Conservation (phyloP, 495 filamentous ascomycete genomes). For the Aspergillus wentii region DNA sequence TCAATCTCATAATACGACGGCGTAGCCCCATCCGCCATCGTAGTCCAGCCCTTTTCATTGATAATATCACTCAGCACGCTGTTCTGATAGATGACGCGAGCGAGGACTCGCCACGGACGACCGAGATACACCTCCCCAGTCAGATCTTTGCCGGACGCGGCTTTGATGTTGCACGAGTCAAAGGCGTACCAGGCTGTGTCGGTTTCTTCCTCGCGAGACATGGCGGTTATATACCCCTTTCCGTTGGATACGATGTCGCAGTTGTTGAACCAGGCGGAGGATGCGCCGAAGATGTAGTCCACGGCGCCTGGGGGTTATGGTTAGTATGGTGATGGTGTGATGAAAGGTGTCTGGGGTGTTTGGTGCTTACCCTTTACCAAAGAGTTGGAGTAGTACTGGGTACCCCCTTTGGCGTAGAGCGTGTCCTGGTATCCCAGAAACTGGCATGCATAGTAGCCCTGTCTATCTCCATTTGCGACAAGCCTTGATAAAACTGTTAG, state of each 20-base stretch:
- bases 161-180: slow-evolving; percentile 49
- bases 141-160: slow-evolving; percentile 40
- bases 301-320: slow-evolving; percentile 17
- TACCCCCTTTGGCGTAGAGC: slow-evolving; percentile 51
- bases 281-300: slow-evolving; percentile 68
- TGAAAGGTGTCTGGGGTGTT: no score
- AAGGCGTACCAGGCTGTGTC: slow-evolving; percentile 61
- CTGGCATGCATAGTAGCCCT: slow-evolving; percentile 56
- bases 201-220: slow-evolving; percentile 45
- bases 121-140: slow-evolving; percentile 58
- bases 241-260: slow-evolving; percentile 54
- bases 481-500: no score
- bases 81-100: slow-evolving; percentile 62
- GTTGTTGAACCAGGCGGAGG: slow-evolving; percentile 59
- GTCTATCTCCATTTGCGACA: slow-evolving; percentile 41
- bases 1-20: slow-evolving; percentile 54
- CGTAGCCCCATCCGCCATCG: slow-evolving; percentile 39
- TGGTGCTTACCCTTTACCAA: slow-evolving; percentile 51
- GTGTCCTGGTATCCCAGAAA: slow-evolving; percentile 64
- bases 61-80: slow-evolving; percentile 51
- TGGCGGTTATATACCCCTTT: slow-evolving; percentile 49
- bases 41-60: slow-evolving; percentile 57
- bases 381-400: slow-evolving; percentile 52
- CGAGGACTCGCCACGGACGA: slow-evolving; percentile 60
- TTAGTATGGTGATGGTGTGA: not conserved